Conservation (phyloP, 345 rosid genomes). For the Hibiscus tridactylites region DNA sequence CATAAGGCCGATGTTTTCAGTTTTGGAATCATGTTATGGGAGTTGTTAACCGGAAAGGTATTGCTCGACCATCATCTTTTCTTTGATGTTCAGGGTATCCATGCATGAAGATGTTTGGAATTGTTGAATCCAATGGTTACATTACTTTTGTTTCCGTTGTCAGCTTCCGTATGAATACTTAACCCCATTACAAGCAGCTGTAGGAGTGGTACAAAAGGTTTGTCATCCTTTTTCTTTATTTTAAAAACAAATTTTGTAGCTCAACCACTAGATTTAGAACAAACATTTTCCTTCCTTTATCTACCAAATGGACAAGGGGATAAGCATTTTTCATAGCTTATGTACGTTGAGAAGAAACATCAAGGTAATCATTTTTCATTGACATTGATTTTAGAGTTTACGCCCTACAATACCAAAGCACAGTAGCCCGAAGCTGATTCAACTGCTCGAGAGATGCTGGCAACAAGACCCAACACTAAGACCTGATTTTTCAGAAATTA, state of each 20-base stretch:
- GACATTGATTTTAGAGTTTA: background rate
- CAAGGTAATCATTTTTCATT: no score
- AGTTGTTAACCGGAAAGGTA: background rate
- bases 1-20: background rate
- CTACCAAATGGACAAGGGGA: no score
- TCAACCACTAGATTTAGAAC: no score
- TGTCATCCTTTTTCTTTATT: no score
- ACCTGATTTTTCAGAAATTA: background rate
- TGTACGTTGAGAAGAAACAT: no score
- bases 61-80: background rate
- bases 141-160: background rate
- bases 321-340: no score
- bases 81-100: background rate
- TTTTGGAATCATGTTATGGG: background rate
- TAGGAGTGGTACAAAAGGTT: background rate
- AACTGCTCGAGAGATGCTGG: background rate
- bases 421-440: background rate
- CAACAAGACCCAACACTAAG: background rate
- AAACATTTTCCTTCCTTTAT: no score
- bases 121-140: background rate
- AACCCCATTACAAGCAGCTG: background rate
- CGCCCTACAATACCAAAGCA: background rate
- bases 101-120: background rate
- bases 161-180: background rate
- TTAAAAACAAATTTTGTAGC: no score